A percentile compares a stretch with the other conserved stretches of the same genome.
phyloP scores from a whole-genome alignment of 176 grass and related monocot genomes.

The Triticum turgidum region DNA sequence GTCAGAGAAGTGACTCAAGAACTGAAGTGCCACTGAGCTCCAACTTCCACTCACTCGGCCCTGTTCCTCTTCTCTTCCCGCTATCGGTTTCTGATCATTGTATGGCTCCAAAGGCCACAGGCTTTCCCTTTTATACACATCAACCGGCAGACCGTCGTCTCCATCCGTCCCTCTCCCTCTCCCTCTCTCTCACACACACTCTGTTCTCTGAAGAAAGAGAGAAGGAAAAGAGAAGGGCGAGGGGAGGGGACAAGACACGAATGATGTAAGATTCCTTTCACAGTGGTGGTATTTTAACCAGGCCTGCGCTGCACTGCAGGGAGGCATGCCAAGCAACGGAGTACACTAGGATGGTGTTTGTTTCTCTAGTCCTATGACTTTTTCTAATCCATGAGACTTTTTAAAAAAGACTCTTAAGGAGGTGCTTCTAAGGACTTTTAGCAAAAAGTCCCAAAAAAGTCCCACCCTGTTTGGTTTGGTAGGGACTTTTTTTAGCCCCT shows the following conservation, averaged over 20 bases:
- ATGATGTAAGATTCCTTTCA: constrained; percentile 73
- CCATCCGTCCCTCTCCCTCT: constrained; percentile 4
- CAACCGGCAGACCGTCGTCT: constrained; percentile 3
- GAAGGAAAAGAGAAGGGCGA: background rate
- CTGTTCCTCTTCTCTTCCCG: constrained; percentile 22
- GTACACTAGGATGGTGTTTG: background rate
- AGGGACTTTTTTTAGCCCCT: too few relatives aligned
- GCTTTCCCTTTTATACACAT: constrained; percentile 54
- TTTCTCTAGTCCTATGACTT: too few relatives aligned
- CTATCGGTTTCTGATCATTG: constrained; percentile 47
- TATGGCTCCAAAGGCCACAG: constrained; percentile 51
- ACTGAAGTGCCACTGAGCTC: constrained; percentile 34
- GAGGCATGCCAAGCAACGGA: constrained; percentile 40
- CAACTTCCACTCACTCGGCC: constrained; percentile 13
- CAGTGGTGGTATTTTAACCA: constrained; percentile 41
- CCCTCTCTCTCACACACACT: too few relatives aligned
- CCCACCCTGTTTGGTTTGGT: too few relatives aligned
- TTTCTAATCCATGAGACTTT: too few relatives aligned
- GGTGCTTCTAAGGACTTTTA: too few relatives aligned
- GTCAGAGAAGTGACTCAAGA: constrained; percentile 52
- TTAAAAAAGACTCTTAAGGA: too few relatives aligned
- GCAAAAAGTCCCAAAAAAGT: too few relatives aligned
- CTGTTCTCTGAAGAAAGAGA: constrained; percentile 9
- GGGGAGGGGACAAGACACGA: constrained; percentile 49
- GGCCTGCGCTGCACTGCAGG: background rate